A percentile compares a stretch with the other conserved stretches of the same genome.
Conservation (phyloP, 139 green algal genomes). For the Pycnococcus provasolii region DNA sequence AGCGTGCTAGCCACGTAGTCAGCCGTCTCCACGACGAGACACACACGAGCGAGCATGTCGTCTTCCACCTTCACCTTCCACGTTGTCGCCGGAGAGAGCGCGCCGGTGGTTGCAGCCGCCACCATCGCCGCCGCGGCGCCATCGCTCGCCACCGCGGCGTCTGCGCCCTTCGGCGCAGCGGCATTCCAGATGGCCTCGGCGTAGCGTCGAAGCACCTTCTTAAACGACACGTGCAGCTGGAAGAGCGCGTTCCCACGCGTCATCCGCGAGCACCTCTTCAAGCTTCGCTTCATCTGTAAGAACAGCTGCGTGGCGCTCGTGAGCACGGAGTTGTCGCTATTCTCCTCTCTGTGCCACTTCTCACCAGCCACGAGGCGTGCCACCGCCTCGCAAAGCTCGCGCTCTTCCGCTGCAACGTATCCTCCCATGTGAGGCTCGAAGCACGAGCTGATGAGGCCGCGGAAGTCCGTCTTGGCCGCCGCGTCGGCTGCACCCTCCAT, state of each 20-base stretch:
- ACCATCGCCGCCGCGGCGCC: too few species aligned
- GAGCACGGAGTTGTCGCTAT: slow-evolving; percentile 30
- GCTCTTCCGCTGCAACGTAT: slow-evolving; percentile 67
- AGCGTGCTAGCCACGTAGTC: too few species aligned
- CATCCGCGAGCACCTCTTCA: slow-evolving; percentile 63
- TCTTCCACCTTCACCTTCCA: too few species aligned
- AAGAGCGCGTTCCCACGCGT: slow-evolving; percentile 60
- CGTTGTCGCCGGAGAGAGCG: too few species aligned
- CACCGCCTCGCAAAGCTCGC: slow-evolving; percentile 35
- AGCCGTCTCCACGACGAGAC: too few species aligned
- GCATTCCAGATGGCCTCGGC: too few species aligned
- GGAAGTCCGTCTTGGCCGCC: slow-evolving; percentile 46
- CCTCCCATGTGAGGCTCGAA: slow-evolving; percentile 64
- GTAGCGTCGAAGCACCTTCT: too few species aligned
- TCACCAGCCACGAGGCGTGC: neutral
- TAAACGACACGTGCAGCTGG: slow-evolving; percentile 29
- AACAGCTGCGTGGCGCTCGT: slow-evolving; percentile 52
- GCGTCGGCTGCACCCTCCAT: slow-evolving; percentile 26
- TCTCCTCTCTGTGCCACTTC: neutral
- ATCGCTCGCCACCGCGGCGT: too few species aligned
- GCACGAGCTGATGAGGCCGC: slow-evolving; percentile 53
- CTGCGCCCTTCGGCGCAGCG: too few species aligned
- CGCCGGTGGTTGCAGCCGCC: too few species aligned
- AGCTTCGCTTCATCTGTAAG: slow-evolving; percentile 64
- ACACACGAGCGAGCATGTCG: too few species aligned